phyloP scores from a whole-genome alignment of 2,329 filamentous ascomycete species.

The Botrytis tulipae region DNA sequence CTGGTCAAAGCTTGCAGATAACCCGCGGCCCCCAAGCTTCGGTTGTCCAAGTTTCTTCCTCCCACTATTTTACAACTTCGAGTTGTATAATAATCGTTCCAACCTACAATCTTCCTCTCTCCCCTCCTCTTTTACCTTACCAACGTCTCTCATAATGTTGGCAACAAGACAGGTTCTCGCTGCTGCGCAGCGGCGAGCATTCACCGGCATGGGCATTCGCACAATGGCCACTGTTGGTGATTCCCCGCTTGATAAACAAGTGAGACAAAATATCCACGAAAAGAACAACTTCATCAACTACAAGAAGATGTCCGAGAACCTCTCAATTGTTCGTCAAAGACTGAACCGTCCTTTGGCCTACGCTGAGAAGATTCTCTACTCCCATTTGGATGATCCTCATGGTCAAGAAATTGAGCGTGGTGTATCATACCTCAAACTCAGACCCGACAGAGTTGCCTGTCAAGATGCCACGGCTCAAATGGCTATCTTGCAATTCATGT shows the following conservation, averaged over 20 bases:
- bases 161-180: conserved; percentile 70
- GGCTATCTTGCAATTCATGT: conserved; percentile 99
- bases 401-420: conserved; percentile 96
- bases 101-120: conserved; percentile 25
- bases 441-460: conserved; percentile 96
- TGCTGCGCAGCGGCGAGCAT: conserved; percentile 60
- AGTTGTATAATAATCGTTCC: conserved; percentile 12
- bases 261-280: conserved; percentile 97
- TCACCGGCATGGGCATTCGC: conserved; percentile 60
- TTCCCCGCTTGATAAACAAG: conserved; percentile 87
- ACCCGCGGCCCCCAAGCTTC: conserved; percentile 10
- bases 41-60: conserved; percentile 17
- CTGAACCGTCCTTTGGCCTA: conserved; percentile 92
- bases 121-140: conserved; percentile 24
- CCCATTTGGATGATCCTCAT: conserved; percentile 95
- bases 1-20: conserved; percentile 12
- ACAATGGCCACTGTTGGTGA: conserved; percentile 84
- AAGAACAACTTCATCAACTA: conserved; percentile 98
- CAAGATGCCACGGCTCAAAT: conserved; percentile 99
- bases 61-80: conserved; percentile 14
- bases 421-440: conserved; percentile 91
- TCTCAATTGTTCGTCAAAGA: conserved; percentile 81
- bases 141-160: conserved; percentile 55
- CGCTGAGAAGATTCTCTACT: conserved; percentile 99
- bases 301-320: conserved; percentile 98